Conservation (phyloP, 2,329 filamentous ascomycete species). For the Apiospora arundinis region DNA sequence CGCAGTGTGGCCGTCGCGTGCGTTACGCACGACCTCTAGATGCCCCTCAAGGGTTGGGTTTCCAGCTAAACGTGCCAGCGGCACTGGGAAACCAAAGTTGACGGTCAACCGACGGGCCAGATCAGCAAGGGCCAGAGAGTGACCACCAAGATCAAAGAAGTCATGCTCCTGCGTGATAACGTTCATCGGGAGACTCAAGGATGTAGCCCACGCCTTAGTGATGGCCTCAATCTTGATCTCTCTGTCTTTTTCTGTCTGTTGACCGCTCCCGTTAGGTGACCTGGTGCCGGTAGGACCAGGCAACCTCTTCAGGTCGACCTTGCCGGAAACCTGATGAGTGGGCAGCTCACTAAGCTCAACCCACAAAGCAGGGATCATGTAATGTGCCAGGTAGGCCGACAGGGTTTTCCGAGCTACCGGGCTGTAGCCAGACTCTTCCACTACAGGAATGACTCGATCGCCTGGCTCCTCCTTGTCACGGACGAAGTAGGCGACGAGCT, state of each 20-base stretch:
- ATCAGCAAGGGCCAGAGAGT: conserved; percentile 79
- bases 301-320: conserved; percentile 75
- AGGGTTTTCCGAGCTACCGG: conserved; percentile 70
- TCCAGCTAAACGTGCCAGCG: conserved; percentile 73
- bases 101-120: conserved; percentile 73
- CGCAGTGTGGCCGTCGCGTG: conserved; percentile 75
- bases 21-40: conserved; percentile 71
- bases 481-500: conserved; percentile 79
- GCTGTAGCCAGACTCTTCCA: conserved; percentile 75
- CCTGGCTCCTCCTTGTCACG: conserved; percentile 65
- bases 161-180: conserved; percentile 69
- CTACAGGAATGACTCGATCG: conserved; percentile 66
- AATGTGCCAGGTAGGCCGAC: conserved; percentile 73
- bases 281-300: conserved; percentile 63
- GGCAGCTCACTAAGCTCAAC: conserved; percentile 74
- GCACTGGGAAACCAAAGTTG: conserved; percentile 75
- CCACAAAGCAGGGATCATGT: conserved; percentile 85
- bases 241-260: conserved; percentile 61
- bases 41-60: conserved; percentile 76
- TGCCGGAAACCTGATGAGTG: conserved; percentile 80
- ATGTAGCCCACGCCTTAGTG: conserved; percentile 73
- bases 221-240: conserved; percentile 72
- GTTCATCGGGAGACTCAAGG: conserved; percentile 67
- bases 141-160: conserved; percentile 83
- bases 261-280: conserved; percentile 51